Percentiles rank a stretch among this genome's conserved stretches.
Conservation (phyloP, 192 early-diverging fungal genomes). For the Backusella tarrabulga region DNA sequence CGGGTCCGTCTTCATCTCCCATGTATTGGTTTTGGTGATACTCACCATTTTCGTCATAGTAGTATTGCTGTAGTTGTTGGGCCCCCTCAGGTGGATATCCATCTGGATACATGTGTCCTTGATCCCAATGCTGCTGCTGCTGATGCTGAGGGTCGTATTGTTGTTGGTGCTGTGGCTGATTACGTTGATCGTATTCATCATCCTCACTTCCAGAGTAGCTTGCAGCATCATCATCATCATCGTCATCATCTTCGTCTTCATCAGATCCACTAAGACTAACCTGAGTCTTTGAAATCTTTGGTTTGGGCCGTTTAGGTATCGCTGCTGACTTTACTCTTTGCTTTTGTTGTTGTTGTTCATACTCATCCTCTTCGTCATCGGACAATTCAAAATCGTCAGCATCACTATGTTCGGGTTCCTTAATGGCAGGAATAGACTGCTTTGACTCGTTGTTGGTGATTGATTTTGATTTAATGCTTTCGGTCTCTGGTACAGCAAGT, state of each 20-base stretch:
- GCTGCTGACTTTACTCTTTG: background rate
- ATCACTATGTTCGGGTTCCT: background rate
- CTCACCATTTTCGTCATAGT: background rate
- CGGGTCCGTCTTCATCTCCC: slow-evolving; percentile 26
- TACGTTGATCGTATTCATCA: background rate
- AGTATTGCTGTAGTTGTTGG: background rate
- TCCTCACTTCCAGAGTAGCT: background rate
- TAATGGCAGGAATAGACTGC: background rate
- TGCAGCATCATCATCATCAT: background rate
- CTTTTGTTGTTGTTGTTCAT: slow-evolving; percentile 5
- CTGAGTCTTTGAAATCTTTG: slow-evolving; percentile 15
- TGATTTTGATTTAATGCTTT: background rate
- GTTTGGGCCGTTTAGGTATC: background rate
- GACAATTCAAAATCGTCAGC: background rate
- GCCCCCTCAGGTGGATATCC: background rate
- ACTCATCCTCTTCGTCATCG: slow-evolving; percentile 16
- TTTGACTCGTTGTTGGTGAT: background rate
- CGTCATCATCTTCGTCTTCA: slow-evolving; percentile 5
- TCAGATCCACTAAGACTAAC: slow-evolving; percentile 20
- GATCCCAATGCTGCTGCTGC: background rate
- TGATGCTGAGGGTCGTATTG: slow-evolving; percentile 1
- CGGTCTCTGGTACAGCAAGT: background rate
- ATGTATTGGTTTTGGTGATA: slow-evolving; percentile 3
- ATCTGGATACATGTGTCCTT: background rate
- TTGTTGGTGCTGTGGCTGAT: background rate